phyloP scores from a whole-genome alignment of 305 asterid species.

The Andrographis paniculata region DNA sequence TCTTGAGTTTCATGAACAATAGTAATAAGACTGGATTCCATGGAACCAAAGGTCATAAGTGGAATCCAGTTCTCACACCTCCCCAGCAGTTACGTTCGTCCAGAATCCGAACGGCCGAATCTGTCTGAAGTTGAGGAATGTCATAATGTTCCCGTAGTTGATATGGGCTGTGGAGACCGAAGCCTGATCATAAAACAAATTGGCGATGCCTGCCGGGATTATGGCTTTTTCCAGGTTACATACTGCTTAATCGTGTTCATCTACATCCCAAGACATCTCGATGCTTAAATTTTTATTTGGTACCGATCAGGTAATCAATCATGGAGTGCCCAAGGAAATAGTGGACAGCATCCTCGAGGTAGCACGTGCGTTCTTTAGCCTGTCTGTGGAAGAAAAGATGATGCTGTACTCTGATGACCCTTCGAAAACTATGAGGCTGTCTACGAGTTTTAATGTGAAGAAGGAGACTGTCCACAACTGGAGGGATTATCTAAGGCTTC shows the following conservation, averaged over 20 bases:
- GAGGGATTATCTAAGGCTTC: slow-evolving; percentile 92
- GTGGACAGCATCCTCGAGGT: slow-evolving; percentile 40
- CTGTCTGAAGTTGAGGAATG: slow-evolving; percentile 45
- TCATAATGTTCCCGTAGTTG: slow-evolving; percentile 53
- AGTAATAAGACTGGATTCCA: slow-evolving; percentile 18
- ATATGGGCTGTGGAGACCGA: slow-evolving; percentile 38
- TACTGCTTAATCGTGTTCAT: slow-evolving; percentile 1
- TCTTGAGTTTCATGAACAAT: not conserved
- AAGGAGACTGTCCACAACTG: slow-evolving; percentile 85
- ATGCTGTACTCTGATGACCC: slow-evolving; percentile 86
- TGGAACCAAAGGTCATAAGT: slow-evolving; percentile 64
- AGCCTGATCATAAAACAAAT: slow-evolving; percentile 30
- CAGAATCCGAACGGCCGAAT: slow-evolving; percentile 66
- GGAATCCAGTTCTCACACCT: slow-evolving; percentile 49
- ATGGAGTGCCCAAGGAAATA: slow-evolving; percentile 47
- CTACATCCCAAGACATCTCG: not conserved
- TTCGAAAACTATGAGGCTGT: slow-evolving; percentile 62
- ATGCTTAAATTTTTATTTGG: too few relatives aligned
- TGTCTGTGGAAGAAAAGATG: slow-evolving; percentile 81
- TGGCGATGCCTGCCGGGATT: slow-evolving; percentile 53
- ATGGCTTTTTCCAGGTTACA: slow-evolving; percentile 80
- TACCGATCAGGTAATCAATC: slow-evolving; percentile 54
- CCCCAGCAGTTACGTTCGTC: slow-evolving; percentile 67
- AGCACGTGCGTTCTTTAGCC: slow-evolving; percentile 58
- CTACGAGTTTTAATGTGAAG: slow-evolving; percentile 73